Evolutionary conservation across 2,329 filamentous ascomycete genomes (phyloP).

Genomic region (Neofusicoccum laricinum): DNA sequence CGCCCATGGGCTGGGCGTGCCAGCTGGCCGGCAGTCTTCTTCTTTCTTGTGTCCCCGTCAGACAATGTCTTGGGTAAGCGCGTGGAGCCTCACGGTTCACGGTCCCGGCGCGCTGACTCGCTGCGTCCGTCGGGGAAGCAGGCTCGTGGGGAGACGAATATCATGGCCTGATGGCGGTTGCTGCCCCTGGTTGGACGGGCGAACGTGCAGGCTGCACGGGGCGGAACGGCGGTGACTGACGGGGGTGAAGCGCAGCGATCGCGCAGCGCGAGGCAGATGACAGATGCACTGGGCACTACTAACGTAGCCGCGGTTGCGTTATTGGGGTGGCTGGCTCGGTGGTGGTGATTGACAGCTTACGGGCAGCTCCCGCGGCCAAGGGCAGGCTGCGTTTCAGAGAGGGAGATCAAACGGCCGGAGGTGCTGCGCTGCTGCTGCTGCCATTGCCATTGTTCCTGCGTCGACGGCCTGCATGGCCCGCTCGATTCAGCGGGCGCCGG

Average conservation of each 20-base stretch:
- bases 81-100: conserved; percentile 1
- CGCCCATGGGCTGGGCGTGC: not conserved
- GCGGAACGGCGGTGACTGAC: conserved; percentile 15
- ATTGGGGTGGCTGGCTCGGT: conserved; percentile 13
- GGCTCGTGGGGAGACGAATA: conserved; percentile 10
- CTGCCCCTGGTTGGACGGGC: conserved; percentile 12
- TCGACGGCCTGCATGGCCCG: conserved; percentile 7
- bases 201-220: conserved; percentile 12
- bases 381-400: conserved; percentile 11
- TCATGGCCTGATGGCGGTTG: conserved; percentile 14
- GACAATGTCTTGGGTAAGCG: not conserved
- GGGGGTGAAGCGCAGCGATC: conserved; percentile 8
- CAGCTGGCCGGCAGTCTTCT: not conserved
- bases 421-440: conserved; percentile 1
- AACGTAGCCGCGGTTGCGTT: not conserved
- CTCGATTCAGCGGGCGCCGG: conserved; percentile 1
- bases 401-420: conserved; percentile 17
- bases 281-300: not conserved
- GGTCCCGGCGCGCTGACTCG: conserved; percentile 4
- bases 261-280: conserved; percentile 1
- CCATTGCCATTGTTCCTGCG: conserved; percentile 8
- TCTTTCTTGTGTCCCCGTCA: not conserved
- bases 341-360: conserved; percentile 8
- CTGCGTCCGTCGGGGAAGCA: conserved; percentile 5
- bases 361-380: conserved; percentile 12